Base-by-base conservation (phyloP, 2,329 filamentous ascomycete species). In the Aspergillus neotritici region DNA sequence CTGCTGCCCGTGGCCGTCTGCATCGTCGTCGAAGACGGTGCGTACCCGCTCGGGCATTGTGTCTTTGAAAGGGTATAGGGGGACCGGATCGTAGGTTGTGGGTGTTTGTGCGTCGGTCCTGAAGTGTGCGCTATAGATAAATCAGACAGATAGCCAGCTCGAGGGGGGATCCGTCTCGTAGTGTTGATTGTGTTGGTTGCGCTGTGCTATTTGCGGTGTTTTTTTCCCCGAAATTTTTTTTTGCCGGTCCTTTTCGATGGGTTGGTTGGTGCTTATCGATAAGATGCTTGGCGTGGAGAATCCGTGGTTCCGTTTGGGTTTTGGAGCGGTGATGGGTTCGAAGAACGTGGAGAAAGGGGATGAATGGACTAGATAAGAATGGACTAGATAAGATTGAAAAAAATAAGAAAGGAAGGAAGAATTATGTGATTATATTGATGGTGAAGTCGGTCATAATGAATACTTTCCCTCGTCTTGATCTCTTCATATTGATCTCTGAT, bases 1-100 rank as follows among this genome's bases (percentile, higher is more conserved):
- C 21, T 21, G 21, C 4, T 4, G 21, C 21, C 9, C 7, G 21
- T 25, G 21, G 21, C 21, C 9, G 21, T 25, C 21, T 8, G 6
- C 21, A 25, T 54, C 55, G 41, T 60, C 62, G 16, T 54, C 58
- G 47, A 72, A 71, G 29, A 60, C 60, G 11, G 57, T 66, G 45
- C 63, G 63, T 9, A 70, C 60, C 50, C 64, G 62, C 55, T 71
- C 67, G 21, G 68, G 67, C 69, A 72, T 72, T 25, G 36, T 61
- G 53, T 33, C 31, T 36, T 31, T 25, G 17, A 14, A 13, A 1
- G 17, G 2, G n/a, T 16, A 8, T 21, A 6, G 21, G 5, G 7
- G 7, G 21, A 8, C 21, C 21, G 21, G 1, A 25, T 25, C 21
- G 21, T 25, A 25, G 21, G 21, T 25, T 25, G 6, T 25, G 6